phyloP scores from a whole-genome alignment of 2,329 filamentous ascomycete genomes.

The Trichophyton verrucosum region DNA sequence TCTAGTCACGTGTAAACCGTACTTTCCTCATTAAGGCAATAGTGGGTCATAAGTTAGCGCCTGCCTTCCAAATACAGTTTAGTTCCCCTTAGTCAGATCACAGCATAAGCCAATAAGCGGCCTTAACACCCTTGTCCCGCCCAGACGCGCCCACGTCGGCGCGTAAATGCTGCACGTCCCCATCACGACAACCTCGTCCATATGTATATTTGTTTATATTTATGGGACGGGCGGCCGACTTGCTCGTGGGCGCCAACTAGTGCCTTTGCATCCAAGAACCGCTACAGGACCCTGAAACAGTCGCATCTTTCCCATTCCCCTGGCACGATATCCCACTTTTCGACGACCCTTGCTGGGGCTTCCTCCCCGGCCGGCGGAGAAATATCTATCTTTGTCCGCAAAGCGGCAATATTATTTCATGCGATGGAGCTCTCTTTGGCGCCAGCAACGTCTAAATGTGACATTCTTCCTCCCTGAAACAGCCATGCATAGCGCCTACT shows the following conservation, averaged over 20 bases:
- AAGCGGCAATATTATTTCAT: conserved; percentile 4
- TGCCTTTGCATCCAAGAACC: background rate
- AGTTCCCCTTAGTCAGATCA: background rate
- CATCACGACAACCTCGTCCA: background rate
- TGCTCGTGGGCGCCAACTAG: background rate
- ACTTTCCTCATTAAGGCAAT: background rate
- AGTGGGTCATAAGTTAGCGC: background rate
- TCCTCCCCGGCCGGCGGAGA: background rate
- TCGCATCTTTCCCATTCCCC: background rate
- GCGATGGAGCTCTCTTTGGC: conserved; percentile 4
- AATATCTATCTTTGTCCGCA: conserved; percentile 2
- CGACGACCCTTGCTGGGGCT: background rate
- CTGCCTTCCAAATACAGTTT: background rate
- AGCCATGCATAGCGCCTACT: background rate
- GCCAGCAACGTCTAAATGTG: background rate
- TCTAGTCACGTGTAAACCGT: background rate
- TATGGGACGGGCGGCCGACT: background rate
- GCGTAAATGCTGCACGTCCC: background rate
- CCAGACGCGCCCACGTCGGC: conserved; percentile 7
- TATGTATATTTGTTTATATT: background rate
- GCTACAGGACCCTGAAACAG: background rate
- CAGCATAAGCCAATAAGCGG: conserved; percentile 8
- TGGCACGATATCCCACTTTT: background rate
- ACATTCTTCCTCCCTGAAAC: background rate
- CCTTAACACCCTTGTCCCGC: conserved; percentile 3